Conservation (phyloP, 306 rosid species). For the Quercus alba region DNA sequence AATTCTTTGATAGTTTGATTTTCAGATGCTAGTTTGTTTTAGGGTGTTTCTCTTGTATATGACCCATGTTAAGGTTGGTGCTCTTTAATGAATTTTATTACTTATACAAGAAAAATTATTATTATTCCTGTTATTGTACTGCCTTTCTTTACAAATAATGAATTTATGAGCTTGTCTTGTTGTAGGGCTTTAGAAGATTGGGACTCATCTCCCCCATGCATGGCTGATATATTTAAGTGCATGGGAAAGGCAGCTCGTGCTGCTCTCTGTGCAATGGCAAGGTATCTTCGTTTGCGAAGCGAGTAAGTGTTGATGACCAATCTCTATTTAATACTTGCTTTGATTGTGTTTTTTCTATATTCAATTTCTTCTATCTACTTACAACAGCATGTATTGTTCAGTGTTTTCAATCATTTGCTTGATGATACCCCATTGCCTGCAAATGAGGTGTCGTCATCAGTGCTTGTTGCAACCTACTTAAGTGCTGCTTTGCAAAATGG, state of each 20-base stretch:
- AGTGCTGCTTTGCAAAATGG: conserved; percentile 60
- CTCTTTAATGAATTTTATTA: too few species aligned
- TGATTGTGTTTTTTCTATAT: neutral
- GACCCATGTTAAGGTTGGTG: too few species aligned
- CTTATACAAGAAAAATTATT: neutral
- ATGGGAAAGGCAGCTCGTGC: conserved; percentile 92
- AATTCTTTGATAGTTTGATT: too few species aligned
- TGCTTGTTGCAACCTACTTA: conserved; percentile 72
- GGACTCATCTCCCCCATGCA: conserved; percentile 93
- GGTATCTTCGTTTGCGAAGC: conserved; percentile 91
- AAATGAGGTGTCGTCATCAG: conserved; percentile 86
- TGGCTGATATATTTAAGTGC: conserved; percentile 87
- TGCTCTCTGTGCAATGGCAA: conserved; percentile 79
- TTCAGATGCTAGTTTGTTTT: too few species aligned
- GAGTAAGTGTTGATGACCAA: conserved; percentile 60
- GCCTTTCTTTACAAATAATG: neutral
- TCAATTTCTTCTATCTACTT: conserved; percentile 12
- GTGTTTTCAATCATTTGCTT: conserved; percentile 86
- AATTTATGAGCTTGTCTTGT: conserved; percentile 17
- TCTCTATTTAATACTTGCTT: conserved; percentile 11
- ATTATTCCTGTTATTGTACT: neutral
- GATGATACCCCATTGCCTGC: conserved; percentile 92
- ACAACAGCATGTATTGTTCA: conserved; percentile 39
- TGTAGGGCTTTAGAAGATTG: conserved; percentile 93
- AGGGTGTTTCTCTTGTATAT: too few species aligned